These are phyloP conservation scores for Verticillium zaregamsianum DNA, from an alignment of 2,329 filamentous ascomycete genomes.

Conservation along the genomic window DNA sequence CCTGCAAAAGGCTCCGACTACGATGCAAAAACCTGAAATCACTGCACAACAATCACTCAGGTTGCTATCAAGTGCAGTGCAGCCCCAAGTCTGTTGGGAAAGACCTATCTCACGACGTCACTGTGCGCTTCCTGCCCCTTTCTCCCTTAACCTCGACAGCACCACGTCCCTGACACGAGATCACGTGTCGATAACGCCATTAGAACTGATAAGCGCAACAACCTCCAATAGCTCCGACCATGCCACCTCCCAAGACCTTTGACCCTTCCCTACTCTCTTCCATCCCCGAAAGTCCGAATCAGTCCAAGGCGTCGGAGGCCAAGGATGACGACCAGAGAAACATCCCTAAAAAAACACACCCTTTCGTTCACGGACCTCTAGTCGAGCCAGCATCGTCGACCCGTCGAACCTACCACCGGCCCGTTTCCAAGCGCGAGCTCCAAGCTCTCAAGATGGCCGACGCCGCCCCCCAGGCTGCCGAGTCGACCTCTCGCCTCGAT, in stretches of 20 bases:
- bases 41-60: background rate
- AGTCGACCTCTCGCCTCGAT: conserved; percentile 5
- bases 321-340: conserved; percentile 6
- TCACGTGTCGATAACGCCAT: conserved; percentile 12
- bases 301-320: background rate
- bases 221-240: conserved; percentile 7
- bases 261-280: conserved; percentile 6
- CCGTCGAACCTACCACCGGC: background rate
- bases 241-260: conserved; percentile 6
- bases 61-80: background rate
- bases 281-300: conserved; percentile 1
- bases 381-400: background rate
- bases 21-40: background rate
- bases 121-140: background rate
- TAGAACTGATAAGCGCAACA: conserved; percentile 6
- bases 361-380: background rate
- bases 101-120: background rate
- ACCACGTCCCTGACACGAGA: conserved; percentile 1
- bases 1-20: background rate
- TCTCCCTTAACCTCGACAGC: background rate
- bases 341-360: background rate
- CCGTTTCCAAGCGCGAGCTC: background rate
- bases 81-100: background rate
- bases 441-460: conserved; percentile 11
- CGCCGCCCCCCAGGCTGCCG: background rate